Conservation (phyloP, 495 filamentous ascomycete genomes). For the Hypoxylon perforatum region DNA sequence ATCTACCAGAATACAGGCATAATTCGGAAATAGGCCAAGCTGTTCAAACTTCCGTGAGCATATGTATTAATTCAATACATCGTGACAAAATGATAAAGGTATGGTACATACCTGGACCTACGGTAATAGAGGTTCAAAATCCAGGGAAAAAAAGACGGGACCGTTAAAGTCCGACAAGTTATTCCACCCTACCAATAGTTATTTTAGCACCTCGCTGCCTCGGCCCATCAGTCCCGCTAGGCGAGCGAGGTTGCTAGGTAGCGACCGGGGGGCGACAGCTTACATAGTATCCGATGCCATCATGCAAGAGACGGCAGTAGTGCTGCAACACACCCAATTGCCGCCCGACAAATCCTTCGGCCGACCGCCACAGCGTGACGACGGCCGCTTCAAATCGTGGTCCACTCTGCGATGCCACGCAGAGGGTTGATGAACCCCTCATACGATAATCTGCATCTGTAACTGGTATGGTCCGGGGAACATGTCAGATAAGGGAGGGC, state of each 20-base stretch:
- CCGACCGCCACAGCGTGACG: too few species aligned
- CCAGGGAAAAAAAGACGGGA: background rate
- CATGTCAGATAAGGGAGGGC: conserved; percentile 5
- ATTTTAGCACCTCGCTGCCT: conserved; percentile 2
- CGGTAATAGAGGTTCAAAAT: background rate
- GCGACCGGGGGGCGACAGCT: conserved; percentile 14
- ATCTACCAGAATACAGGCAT: conserved; percentile 3
- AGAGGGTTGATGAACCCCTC: conserved; percentile 15
- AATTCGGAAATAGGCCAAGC: conserved; percentile 12
- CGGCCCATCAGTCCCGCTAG: conserved; percentile 6
- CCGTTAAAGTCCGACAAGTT: conserved; percentile 29
- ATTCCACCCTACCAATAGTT: background rate
- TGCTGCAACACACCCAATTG: conserved; percentile 33
- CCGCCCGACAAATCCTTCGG: conserved; percentile 19
- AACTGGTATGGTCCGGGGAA: conserved; percentile 30
- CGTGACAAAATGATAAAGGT: background rate
- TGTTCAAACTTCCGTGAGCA: background rate
- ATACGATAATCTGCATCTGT: conserved; percentile 16
- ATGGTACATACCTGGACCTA: too few species aligned
- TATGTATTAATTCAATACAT: background rate
- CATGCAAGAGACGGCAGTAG: conserved; percentile 37
- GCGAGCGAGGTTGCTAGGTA: conserved; percentile 1
- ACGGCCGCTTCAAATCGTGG: conserved; percentile 13
- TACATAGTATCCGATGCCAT: conserved; percentile 32
- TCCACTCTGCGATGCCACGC: too few species aligned